Evolutionary conservation across 208 protist species (phyloP), one percentile per base, ranked within the genome.

Genomic region (Naegleria gruberi): DNA sequence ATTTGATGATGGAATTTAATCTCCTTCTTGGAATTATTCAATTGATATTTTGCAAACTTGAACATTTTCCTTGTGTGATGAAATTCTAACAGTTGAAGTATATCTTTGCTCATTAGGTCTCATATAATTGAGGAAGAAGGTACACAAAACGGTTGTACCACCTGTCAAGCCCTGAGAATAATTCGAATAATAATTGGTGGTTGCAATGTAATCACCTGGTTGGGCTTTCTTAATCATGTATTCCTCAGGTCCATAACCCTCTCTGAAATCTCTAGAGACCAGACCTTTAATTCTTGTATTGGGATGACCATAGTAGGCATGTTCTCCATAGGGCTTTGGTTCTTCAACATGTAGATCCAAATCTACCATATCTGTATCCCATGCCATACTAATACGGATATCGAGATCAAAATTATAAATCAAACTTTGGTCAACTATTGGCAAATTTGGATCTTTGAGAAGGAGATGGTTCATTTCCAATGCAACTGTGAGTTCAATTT

Each of bases 321-420:
- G 2, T 90, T 90, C 2, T 34, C 88, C 90, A 41, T 82, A 8
- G 3, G 73, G 34, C 4, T 10, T 91, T 10, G 84, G 41, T 73
- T 91, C 90, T 41, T 46, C 5, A n/a, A 91, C 89, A 30, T 91
- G 89, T 2, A 91, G 26, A 88, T 91, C 90, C 34, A 91, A 46
- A 46, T 91, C 90, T 40, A 43, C 42, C 1, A 43, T 7, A n/a
- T 91, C 44, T 41, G 65, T 89, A 19, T 91, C 89, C 90, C 89
- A 91, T 4, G 30, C 47, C 30, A 91, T 42, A 37, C 26, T 86
- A 42, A 91, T 89, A 57, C 89, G 37, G 4, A 91, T 19, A 85
- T 91, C 89, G 4, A 85, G 41, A 57, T 90, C 57, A 4, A 84
- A 30, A 8, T 65, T 41, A 0, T 41, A 26, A 12, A 5, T 82